Base-by-base conservation (phyloP, 371 early-diverging fungal species). In the Rhizopus stolonifer region DNA sequence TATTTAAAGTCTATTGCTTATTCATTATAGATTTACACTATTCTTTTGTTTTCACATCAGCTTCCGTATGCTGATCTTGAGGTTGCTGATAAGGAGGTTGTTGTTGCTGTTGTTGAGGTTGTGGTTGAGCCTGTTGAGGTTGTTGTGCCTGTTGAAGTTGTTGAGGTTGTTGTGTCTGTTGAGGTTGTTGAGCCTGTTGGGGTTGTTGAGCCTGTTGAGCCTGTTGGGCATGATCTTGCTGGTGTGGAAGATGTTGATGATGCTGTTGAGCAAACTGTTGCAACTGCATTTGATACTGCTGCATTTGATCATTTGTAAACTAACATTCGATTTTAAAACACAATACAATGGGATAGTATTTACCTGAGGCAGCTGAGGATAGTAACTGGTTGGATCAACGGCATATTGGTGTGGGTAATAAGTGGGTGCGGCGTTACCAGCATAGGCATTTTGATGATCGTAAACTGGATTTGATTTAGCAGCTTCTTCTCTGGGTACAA, bases 401-500 rank as follows among this genome's bases (percentile, higher is more conserved):
- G 58, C 39, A 56, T 65, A 57, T 44, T 57, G 64, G 19, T 54
- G 55, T 6, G 54, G 58, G 36, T 58, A 58, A 31, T 69, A 69
- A 19, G 45, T 33, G 14, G 56, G 26, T 14, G 50, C 51, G 5
- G 50, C 45, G 22, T 32, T 39, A 3, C 56, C 49, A 15, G 64
- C 51, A 36, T 66, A 66, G 17, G 63, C 52, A 42, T 32, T 54
- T 33, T 69, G 67, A 42, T 42, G 42, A 48, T 69, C 66, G 39
- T 69, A 66, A 4, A 66, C 60, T 3, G 66, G 36, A 14, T 50
- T 58, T 4, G 29, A 45, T 57, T 62, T 52, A n/a, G 42, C 39
- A 0, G 69, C 75, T 60, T 92, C 93, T 51, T 95, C 97, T 25
- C 97, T 77, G 7, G 99, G 99, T 5, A 99, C 94, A 72, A 99